phyloP scores from a whole-genome alignment of 2,329 filamentous ascomycete genomes.

The Colletotrichum endophyticum region DNA sequence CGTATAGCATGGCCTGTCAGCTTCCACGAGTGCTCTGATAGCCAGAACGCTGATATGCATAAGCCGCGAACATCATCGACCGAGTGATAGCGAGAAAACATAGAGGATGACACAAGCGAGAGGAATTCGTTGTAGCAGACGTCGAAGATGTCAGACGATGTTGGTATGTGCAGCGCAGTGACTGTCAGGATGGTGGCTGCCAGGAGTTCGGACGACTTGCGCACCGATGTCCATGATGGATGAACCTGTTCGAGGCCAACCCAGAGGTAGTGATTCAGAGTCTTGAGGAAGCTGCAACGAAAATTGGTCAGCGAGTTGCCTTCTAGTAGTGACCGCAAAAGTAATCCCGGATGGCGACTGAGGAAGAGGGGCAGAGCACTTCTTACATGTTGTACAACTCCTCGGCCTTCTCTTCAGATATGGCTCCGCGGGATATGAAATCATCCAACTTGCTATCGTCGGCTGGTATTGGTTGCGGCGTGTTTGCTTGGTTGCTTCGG shows the following conservation, averaged over 20 bases:
- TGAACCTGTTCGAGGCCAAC: constrained; percentile 56
- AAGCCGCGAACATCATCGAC: constrained; percentile 65
- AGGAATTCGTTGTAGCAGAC: constrained; percentile 63
- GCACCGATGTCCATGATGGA: constrained; percentile 51
- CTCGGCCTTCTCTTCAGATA: constrained; percentile 50
- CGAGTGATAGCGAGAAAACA: constrained; percentile 63
- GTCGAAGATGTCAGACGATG: constrained; percentile 55
- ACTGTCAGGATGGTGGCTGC: constrained; percentile 63
- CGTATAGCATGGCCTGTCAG: constrained; percentile 62
- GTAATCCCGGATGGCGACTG: accelerated
- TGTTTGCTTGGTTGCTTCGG: constrained; percentile 22
- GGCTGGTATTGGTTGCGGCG: neutral
- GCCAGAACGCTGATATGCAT: constrained; percentile 68
- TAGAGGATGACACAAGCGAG: constrained; percentile 58
- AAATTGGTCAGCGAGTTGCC: neutral
- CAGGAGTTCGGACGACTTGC: constrained; percentile 60
- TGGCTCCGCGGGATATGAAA: constrained; percentile 52
- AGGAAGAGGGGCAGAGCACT: accelerated
- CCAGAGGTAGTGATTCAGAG: constrained; percentile 57
- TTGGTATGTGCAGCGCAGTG: constrained; percentile 63
- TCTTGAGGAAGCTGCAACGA: constrained; percentile 42
- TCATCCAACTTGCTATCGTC: constrained; percentile 29
- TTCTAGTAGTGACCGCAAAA: neutral
- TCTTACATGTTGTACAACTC: constrained; percentile 46
- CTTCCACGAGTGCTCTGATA: constrained; percentile 66